Evolutionary conservation across 805 yeast species (phyloP), one percentile per base, ranked within the genome.

Genomic region (Candida patagonica): DNA sequence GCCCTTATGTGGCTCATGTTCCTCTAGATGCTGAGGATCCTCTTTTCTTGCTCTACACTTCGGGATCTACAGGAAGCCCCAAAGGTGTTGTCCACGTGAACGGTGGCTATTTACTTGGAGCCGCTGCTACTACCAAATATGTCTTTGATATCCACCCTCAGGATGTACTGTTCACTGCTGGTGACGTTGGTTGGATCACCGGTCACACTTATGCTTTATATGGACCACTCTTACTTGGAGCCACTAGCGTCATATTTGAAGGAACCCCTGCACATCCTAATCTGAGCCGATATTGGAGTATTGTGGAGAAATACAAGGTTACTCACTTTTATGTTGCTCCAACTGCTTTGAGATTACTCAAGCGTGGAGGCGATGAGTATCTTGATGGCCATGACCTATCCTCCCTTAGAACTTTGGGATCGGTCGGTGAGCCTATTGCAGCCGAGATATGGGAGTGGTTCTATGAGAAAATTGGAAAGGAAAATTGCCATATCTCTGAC

Each of bases 391-490:
- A 80, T 60, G 92, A 87, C 60, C 74, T 87, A 48, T 74, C 81
- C 16, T 78, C 94, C n/a, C 65, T 92, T 56, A 80, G 97, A 63
- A 86, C 87, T 16, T 71, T 89, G 50, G 98, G 98, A 44, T 85
- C 96, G 13, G 98, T 89, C 37, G 98, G 98, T 61, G 98, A 92
- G 69, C 97, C 98, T 51, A 89, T 89, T 61, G 94, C 96, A 35
- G 86, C 94, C 44, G 98, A 92, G 61, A 78, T 92, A 51, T 92
- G 97, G 97, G 94, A 86, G 62, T 92, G 98, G 98, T 92, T 92
- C 66, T 77, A 83, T 61, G 89, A 84, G 54, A 75, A 83, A 61
- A 79, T 92, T 54, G 98, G 98, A 57, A 81, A 87, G 55, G 77
- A 78, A 44, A 73, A 84, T 59, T 84, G 94, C 57, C 95, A 87